Evolutionary conservation across 495 filamentous ascomycete genomes (phyloP), one percentile per base, ranked within the genome.

Genomic region (Aspergillus steynii): DNA sequence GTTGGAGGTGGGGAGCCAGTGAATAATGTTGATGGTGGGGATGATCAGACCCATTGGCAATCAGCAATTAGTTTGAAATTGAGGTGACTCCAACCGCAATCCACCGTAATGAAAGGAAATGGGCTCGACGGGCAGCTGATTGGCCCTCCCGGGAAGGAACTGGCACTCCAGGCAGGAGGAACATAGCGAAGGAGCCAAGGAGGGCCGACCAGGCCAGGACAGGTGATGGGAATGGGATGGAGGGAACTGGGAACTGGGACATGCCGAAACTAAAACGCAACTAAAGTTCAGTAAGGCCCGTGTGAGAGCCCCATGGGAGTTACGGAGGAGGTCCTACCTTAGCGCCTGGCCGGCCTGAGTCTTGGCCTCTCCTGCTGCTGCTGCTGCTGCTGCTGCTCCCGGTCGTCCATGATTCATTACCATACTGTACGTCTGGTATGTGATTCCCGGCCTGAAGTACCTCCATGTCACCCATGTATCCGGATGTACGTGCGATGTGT

Each of bases 11-110:
- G 27, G 29, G 29, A 45, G 55, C 26, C 31, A 50, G 55, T 57
- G 46, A 55, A 57, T 58, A 58, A 61, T 58, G 60, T 62, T 53
- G 42, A 58, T 62, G 59, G 65, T 66, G 64, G 63, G 59, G 65
- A 63, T 61, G 65, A 67, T 64, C 65, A 63, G 61, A 63, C 50
- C 61, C 58, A 67, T 56, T 65, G 55, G 50, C 55, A 49, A 53
- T 46, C 37, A 60, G 34, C 26, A 53, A 46, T 57, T 26, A 34
- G 46, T 48, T 50, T 57, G 47, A 55, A 45, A 32, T 50, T 50
- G 25, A 48, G 8, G 42, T 56, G 42, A 56, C 55, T 56, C 45
- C 55, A 56, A 56, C 25, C 46, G 34, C 32, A 56, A 20, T 52
- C 20, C 20, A 20, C 20, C 20, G 20, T 42, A 29, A 52, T 50